phyloP scores from a whole-genome alignment of 768 basidiomycete genomes.

The Strobilomyces confusus region DNA sequence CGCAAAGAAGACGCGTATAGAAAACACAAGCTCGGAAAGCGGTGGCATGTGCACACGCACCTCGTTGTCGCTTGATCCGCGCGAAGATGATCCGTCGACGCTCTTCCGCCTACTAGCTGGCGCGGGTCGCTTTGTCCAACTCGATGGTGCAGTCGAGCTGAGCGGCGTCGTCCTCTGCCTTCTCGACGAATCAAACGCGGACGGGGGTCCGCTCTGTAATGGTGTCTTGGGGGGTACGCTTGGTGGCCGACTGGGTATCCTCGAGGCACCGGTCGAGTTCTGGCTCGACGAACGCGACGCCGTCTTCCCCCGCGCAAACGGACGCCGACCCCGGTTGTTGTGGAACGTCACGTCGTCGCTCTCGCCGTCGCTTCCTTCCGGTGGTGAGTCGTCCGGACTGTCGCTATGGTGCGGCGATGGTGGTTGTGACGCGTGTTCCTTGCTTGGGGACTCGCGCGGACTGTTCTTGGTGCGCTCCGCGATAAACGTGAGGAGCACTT shows the following conservation, averaged over 20 bases:
- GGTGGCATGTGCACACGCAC: conserved; percentile 35
- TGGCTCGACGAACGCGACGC: conserved; percentile 56
- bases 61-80: conserved; percentile 65
- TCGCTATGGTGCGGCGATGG: conserved; percentile 16
- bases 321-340: conserved; percentile 38
- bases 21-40: not conserved
- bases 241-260: conserved; percentile 46
- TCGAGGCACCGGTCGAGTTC: conserved; percentile 45
- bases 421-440: conserved; percentile 6
- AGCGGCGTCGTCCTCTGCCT: conserved; percentile 72
- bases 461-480: conserved; percentile 52
- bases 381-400: conserved; percentile 34
- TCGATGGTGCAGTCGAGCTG: conserved; percentile 58
- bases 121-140: conserved; percentile 66
- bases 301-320: conserved; percentile 19
- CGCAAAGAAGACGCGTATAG: not conserved
- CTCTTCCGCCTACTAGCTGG: conserved; percentile 70
- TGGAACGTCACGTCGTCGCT: conserved; percentile 33
- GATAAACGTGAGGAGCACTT: conserved; percentile 59
- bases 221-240: conserved; percentile 57
- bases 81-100: conserved; percentile 52
- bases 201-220: conserved; percentile 36
- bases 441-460: conserved; percentile 27
- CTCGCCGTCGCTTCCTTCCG: conserved; percentile 33
- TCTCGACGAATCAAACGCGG: conserved; percentile 65